Percentiles rank a stretch among this genome's conserved stretches.
phyloP scores from a whole-genome alignment of 805 yeast species.

The Danielia oregonensis region DNA sequence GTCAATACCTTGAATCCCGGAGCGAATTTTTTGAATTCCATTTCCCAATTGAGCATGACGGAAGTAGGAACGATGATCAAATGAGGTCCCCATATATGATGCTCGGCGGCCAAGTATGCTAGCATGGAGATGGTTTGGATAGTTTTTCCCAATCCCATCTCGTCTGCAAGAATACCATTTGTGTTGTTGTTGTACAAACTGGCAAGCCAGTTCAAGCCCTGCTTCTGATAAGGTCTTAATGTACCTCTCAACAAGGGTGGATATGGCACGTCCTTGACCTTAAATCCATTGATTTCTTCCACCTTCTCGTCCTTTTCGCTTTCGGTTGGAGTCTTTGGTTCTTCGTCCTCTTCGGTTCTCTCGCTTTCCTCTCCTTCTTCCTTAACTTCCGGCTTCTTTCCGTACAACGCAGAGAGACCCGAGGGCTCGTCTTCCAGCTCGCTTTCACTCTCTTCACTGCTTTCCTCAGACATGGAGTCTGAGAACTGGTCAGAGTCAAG shows the following conservation, averaged over 20 bases:
- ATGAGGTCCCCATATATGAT: slow-evolving; percentile 97
- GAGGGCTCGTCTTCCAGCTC: slow-evolving; percentile 13
- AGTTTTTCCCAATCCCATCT: slow-evolving; percentile 97
- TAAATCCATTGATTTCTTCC: slow-evolving; percentile 39
- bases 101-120: slow-evolving; percentile 87
- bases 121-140: slow-evolving; percentile 90
- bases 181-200: slow-evolving; percentile 88
- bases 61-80: slow-evolving; percentile 95
- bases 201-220: slow-evolving; percentile 96
- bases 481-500: slow-evolving; percentile 18
- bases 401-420: slow-evolving; percentile 4
- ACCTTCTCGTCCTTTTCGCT: slow-evolving; percentile 12
- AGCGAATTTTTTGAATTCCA: slow-evolving; percentile 97
- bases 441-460: slow-evolving; percentile 8
- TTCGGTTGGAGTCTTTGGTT: slow-evolving; percentile 11
- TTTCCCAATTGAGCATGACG: slow-evolving; percentile 97
- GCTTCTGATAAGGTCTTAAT: slow-evolving; percentile 87
- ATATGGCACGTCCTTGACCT: slow-evolving; percentile 61
- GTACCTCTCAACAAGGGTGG: slow-evolving; percentile 80
- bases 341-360: slow-evolving; percentile 8
- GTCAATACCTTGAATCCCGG: slow-evolving; percentile 96
- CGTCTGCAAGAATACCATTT: slow-evolving; percentile 96
- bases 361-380: slow-evolving; percentile 11
- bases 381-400: slow-evolving; percentile 3
- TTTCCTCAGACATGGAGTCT: slow-evolving; percentile 13